Base-by-base conservation (phyloP, 2,329 filamentous ascomycete genomes). In the Talaromyces amestolkiae region DNA sequence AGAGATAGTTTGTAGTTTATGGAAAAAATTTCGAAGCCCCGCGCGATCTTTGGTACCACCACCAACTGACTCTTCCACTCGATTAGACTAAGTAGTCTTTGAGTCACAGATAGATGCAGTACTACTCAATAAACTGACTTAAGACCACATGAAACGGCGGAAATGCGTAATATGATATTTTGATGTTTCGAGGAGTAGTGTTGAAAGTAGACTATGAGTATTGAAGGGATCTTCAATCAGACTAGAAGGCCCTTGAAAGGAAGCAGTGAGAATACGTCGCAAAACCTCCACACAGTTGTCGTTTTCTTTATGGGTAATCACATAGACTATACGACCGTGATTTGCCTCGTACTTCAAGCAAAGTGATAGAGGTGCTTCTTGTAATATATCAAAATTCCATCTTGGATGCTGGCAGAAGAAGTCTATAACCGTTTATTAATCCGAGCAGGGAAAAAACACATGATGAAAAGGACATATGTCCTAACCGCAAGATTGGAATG, bases 1-100 rank as follows among this genome's bases (percentile, higher is more conserved):
- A 9, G 72, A 72, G 19, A 75, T 70, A 22, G 74, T 70, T 24
- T 76, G 74, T 8, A 76, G 69, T 43, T 74, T 61, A 49, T 72
- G 73, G 22, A 72, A 72, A 10, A 72, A 59, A 4, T 72, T 67
- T 45, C 68, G 64, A 7, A 74, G 65, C 13, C 68, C 67, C n/a
- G 65, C 53, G 15, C 70, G 69, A 47, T 74, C 71, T 27, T 61
- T 70, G 43, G 65, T 61, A 54, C 69, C 67, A 11, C 68, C 67
- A n/a, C 61, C 67, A 27, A 70, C 66, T 43, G 70, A 65, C 45
- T 71, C 68, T 39, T 71, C 68, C 5, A 71, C 69, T 58, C 68
- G 67, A 51, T 67, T 70, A 58, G 71, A 68, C 53, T 70, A 8
- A n/a, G 27, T 33, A 53, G 9, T 10, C 33, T 7, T 8, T 33